Evolutionary conservation across 108 stramenopile species (phyloP).

Genomic region (Cyclotella distinguenda): DNA sequence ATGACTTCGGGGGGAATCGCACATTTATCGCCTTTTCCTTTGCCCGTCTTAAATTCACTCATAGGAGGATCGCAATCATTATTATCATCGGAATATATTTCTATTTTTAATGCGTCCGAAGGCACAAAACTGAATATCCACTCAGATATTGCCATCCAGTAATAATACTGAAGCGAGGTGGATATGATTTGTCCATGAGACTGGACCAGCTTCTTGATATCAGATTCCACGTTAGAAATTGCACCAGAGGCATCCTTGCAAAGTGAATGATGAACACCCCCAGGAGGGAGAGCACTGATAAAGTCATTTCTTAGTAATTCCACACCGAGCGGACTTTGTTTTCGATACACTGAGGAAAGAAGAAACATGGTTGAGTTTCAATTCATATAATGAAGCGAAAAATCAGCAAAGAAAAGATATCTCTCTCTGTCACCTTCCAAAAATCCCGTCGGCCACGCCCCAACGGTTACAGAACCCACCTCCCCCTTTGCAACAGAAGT

Average conservation of each 20-base stretch:
- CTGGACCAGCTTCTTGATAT: not conserved
- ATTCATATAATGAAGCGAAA: not conserved
- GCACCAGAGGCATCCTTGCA: slow-evolving; percentile 8
- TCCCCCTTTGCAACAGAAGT: slow-evolving; percentile 72
- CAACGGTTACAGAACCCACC: slow-evolving; percentile 34
- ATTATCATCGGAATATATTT: slow-evolving; percentile 1
- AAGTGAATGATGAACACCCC: slow-evolving; percentile 36
- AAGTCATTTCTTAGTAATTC: slow-evolving; percentile 63
- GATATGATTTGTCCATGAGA: slow-evolving; percentile 34
- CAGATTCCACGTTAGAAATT: too few species aligned
- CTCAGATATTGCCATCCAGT: slow-evolving; percentile 39
- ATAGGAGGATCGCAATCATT: not conserved
- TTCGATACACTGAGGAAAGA: slow-evolving; percentile 52
- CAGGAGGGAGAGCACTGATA: slow-evolving; percentile 46
- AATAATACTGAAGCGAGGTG: slow-evolving; percentile 23
- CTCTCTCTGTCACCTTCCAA: slow-evolving; percentile 40
- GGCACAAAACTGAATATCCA: slow-evolving; percentile 55
- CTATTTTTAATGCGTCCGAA: slow-evolving; percentile 28
- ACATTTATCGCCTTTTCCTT: slow-evolving; percentile 17
- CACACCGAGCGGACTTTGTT: slow-evolving; percentile 66
- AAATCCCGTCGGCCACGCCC: slow-evolving; percentile 80
- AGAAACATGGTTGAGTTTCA: too few species aligned
- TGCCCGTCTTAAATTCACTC: not conserved
- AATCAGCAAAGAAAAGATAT: not conserved
- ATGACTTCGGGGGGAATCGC: slow-evolving; percentile 40